A percentile compares a stretch with the other conserved stretches of the same genome.
These are phyloP conservation scores for Fistulifera pelliculosa DNA, from an alignment of 108 stramenopile species.

Conservation along the genomic window DNA sequence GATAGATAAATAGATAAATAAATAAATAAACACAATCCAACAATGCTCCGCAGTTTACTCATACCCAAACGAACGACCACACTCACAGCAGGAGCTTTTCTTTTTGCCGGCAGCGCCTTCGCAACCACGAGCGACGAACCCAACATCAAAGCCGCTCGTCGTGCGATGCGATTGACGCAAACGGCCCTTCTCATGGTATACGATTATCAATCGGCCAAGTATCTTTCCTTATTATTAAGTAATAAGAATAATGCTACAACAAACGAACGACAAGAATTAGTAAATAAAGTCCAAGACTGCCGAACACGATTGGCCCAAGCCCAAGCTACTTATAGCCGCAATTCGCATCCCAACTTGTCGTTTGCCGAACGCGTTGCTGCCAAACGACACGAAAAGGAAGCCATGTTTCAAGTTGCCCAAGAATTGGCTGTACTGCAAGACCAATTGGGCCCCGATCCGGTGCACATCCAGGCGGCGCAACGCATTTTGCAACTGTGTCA, in stretches of 20 bases:
- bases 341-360: slow-evolving; percentile 6
- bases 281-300: too few relatives aligned
- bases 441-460: slow-evolving; percentile 12
- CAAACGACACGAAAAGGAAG: slow-evolving; percentile 39
- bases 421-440: slow-evolving; percentile 44
- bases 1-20: too few relatives aligned
- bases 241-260: too few relatives aligned
- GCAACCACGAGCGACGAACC: too few relatives aligned
- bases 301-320: slow-evolving; percentile 32
- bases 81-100: too few relatives aligned
- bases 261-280: too few relatives aligned
- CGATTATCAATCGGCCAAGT: slow-evolving; percentile 31
- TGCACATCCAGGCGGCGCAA: slow-evolving; percentile 50
- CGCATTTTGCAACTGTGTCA: slow-evolving; percentile 77
- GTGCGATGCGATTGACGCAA: slow-evolving; percentile 25
- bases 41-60: too few relatives aligned
- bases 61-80: too few relatives aligned
- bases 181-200: slow-evolving; percentile 36
- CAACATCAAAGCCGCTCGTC: slow-evolving; percentile 18
- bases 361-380: background rate
- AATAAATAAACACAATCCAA: too few relatives aligned
- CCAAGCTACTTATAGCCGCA: slow-evolving; percentile 42
- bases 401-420: slow-evolving; percentile 46
- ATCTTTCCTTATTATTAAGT: too few relatives aligned
- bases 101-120: too few relatives aligned